Percentiles rank a stretch among this genome's conserved stretches.
These are phyloP conservation scores for Meyerozyma athensensis DNA, from an alignment of 1,139 yeast genomes.

Conservation along the genomic window DNA sequence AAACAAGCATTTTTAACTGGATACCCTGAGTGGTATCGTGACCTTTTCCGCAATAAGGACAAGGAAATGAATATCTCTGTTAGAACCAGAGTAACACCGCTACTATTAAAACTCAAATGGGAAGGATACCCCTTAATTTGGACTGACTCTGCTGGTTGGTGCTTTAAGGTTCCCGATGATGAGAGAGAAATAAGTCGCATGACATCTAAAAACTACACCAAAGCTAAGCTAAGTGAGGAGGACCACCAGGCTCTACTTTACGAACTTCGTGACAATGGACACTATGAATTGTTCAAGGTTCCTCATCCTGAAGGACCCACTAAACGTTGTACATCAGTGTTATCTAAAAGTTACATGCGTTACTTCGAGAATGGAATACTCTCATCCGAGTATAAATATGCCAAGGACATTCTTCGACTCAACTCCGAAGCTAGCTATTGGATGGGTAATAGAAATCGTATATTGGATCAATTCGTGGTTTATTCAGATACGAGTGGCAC, in stretches of 20 bases:
- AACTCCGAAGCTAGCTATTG: slow-evolving; percentile 86
- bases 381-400: slow-evolving; percentile 67
- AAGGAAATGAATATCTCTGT: slow-evolving; percentile 56
- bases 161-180: slow-evolving; percentile 56
- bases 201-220: slow-evolving; percentile 48
- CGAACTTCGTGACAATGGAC: slow-evolving; percentile 21
- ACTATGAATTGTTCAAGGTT: slow-evolving; percentile 53
- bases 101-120: slow-evolving; percentile 77
- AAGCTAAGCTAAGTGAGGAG: slow-evolving; percentile 29
- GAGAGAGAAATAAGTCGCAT: slow-evolving; percentile 36
- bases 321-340: slow-evolving; percentile 69
- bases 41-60: slow-evolving; percentile 45
- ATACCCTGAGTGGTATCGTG: slow-evolving; percentile 91
- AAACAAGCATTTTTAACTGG: slow-evolving; percentile 80
- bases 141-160: slow-evolving; percentile 84
- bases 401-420: slow-evolving; percentile 70
- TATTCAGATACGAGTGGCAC: slow-evolving; percentile 24
- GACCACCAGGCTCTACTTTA: slow-evolving; percentile 19
- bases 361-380: slow-evolving; percentile 72
- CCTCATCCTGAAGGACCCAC: slow-evolving; percentile 88
- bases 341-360: slow-evolving; percentile 70
- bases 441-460: slow-evolving; percentile 86
- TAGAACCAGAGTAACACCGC: slow-evolving; percentile 71
- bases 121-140: slow-evolving; percentile 79
- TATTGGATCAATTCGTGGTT: slow-evolving; percentile 81